phyloP scores from a whole-genome alignment of 768 basidiomycete genomes.

The Serendipita sp. region DNA sequence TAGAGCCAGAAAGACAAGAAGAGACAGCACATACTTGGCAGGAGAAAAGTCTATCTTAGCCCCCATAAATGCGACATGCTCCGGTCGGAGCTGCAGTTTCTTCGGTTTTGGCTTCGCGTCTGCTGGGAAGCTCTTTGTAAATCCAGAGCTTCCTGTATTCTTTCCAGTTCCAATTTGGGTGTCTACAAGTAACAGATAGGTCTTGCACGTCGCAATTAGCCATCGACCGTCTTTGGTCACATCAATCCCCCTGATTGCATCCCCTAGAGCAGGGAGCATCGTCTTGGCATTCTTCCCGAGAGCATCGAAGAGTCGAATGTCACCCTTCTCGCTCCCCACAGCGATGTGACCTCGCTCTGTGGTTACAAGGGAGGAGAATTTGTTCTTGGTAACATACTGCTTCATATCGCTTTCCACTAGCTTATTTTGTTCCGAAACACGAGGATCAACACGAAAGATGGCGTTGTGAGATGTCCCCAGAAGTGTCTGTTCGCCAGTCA shows the following conservation, averaged over 20 bases:
- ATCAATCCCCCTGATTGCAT: conserved; percentile 89
- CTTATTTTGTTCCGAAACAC: conserved; percentile 71
- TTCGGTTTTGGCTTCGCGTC: conserved; percentile 82
- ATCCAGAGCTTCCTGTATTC: conserved; percentile 69
- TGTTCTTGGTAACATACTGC: conserved; percentile 89
- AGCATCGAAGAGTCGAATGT: conserved; percentile 84
- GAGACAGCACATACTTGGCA: conserved; percentile 45
- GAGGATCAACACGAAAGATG: conserved; percentile 94
- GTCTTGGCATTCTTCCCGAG: conserved; percentile 99
- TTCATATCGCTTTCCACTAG: conserved; percentile 91
- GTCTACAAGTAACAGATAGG: conserved; percentile 85
- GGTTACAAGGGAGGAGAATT: conserved; percentile 84
- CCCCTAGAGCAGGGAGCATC: conserved; percentile 83
- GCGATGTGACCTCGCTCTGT: conserved; percentile 78
- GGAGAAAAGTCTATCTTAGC: conserved; percentile 76
- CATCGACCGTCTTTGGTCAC: conserved; percentile 87
- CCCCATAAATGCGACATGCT: conserved; percentile 92
- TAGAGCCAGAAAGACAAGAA: conserved; percentile 3
- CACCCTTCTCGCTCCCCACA: conserved; percentile 91
- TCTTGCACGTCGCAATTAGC: conserved; percentile 90
- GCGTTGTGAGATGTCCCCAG: conserved; percentile 89
- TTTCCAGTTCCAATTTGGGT: conserved; percentile 84
- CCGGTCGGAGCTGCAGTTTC: conserved; percentile 69
- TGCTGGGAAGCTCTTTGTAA: conserved; percentile 92
- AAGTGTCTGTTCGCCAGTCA: conserved; percentile 80